Conservation (phyloP, 768 basidiomycete genomes). For the Tricholoma bakamatsutake region DNA sequence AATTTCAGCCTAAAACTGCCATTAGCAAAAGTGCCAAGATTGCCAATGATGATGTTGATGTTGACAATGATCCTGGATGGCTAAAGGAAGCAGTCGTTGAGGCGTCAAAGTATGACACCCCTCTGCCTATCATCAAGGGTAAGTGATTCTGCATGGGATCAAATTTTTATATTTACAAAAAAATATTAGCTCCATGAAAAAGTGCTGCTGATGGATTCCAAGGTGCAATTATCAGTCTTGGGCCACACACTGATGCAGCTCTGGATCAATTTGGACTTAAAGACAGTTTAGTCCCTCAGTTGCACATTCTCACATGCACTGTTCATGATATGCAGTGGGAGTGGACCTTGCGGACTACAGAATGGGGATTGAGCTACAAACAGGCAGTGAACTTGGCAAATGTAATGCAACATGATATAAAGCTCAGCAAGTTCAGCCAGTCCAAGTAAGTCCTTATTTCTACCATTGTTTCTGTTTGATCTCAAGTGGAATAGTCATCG, state of each 20-base stretch:
- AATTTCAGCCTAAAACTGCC: no score
- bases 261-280: background rate
- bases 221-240: constrained; percentile 1
- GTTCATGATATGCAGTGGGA: constrained; percentile 6
- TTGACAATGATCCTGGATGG: no score
- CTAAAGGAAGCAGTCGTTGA: no score
- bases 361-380: constrained; percentile 8
- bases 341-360: background rate
- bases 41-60: background rate
- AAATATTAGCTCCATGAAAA: background rate
- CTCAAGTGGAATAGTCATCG: background rate
- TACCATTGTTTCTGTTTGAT: background rate
- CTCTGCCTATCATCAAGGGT: background rate
- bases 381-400: constrained; percentile 3
- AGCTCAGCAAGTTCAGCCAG: background rate
- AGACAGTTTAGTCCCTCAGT: constrained; percentile 1
- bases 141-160: background rate
- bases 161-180: background rate
- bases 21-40: no score
- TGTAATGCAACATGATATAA: constrained; percentile 1
- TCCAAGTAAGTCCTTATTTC: background rate
- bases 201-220: background rate
- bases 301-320: background rate
- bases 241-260: constrained; percentile 2
- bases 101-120: background rate